Base-by-base conservation (phyloP, 805 yeast species). In the Phaffomyces opuntiae region DNA sequence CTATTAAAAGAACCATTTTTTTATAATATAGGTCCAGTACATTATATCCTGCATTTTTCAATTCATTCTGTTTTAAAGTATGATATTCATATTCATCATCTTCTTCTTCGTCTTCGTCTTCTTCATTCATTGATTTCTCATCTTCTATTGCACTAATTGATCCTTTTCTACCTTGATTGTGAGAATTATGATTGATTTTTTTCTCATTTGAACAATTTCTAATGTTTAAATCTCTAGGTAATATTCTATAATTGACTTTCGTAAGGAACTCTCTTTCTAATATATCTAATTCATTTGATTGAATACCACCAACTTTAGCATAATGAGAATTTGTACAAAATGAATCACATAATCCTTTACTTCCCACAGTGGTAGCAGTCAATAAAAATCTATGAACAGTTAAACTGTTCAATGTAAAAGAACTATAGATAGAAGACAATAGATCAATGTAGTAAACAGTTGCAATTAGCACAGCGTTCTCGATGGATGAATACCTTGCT, bases 241-340 rank as follows among this genome's bases (percentile, higher is more conserved):
- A 74, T 13, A 85, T 80, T 50, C 85, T 71, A 78, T 93, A 91
- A 48, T 81, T 78, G 9, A 91, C 91, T 50, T 89, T 72, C 41
- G 77, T 75, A 39, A 91, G 72, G 57, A 93, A 89, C 63, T 93
- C 98, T 44, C 85, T 80, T 61, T 91, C 99, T 40, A 91, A 70
- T 45, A 91, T 73, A 63, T 93, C 93, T 53, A 90, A 69, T 60
- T 89, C 97, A 48, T 80, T 74, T 40, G 83, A 68, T 38, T 87
- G 87, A 5, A 89, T 84, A 49, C 99, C 98, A 4, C 99, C 99
- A 17, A 93, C 97, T 61, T 85, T 86, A 12, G 98, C 96, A 59
- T 93, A 91, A 63, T 93, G 96, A 39, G 83, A 76, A 64, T 90
- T 91, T 14, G 96, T 88, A 65, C 93, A 90, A 64, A 93, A 91